Evolutionary conservation across 2,329 filamentous ascomycete species (phyloP).

Genomic region (Colletotrichum sp.): DNA sequence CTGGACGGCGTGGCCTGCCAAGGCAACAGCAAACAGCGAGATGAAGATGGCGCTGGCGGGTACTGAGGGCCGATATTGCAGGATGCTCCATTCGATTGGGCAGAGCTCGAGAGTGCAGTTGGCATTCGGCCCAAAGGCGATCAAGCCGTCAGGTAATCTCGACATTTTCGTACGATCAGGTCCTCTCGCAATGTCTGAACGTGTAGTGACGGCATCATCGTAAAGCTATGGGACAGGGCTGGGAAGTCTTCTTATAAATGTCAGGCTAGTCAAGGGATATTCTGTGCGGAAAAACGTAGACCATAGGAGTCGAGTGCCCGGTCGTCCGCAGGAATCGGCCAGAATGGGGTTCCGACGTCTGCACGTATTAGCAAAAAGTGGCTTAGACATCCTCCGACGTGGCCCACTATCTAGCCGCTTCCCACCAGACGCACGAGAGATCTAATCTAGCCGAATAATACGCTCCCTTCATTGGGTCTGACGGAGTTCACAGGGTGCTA

Average conservation of each 20-base stretch:
- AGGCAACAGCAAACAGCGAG: conserved; percentile 44
- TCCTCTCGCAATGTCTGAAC: background rate
- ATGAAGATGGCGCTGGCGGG: conserved; percentile 40
- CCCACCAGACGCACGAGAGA: background rate
- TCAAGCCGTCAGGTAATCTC: conserved; percentile 14
- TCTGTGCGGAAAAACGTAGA: background rate
- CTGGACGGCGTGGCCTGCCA: conserved; percentile 44
- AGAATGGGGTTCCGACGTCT: background rate
- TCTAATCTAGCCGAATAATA: background rate
- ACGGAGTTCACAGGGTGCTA: background rate
- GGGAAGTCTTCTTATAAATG: background rate
- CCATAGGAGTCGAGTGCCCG: background rate
- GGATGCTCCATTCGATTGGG: conserved; percentile 44
- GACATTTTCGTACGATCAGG: background rate
- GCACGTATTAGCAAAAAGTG: background rate
- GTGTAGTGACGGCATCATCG: background rate
- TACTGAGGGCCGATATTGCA: conserved; percentile 44
- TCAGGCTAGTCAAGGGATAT: background rate
- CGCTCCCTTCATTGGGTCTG: background rate
- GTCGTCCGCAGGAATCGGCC: background rate
- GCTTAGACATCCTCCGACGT: background rate
- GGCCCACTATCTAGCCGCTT: background rate
- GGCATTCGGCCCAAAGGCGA: conserved; percentile 44
- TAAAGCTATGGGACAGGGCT: background rate
- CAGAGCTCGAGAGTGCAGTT: conserved; percentile 55